Percentiles rank a stretch among this genome's conserved stretches.
phyloP scores from a whole-genome alignment of 2,329 filamentous ascomycete species.

The Hypoxylon sp. region DNA sequence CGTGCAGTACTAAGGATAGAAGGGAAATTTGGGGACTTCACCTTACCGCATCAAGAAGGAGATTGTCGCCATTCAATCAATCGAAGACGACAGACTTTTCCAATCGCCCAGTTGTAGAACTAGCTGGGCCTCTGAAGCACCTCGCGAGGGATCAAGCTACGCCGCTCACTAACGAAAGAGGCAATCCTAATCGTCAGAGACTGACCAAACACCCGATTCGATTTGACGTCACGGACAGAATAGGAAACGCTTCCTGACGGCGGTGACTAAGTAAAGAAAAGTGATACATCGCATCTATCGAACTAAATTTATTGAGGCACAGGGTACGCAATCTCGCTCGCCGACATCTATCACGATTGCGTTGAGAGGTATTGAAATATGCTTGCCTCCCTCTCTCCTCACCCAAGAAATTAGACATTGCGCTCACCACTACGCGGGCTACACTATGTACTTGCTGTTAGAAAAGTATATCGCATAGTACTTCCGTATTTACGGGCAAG shows the following conservation, averaged over 20 bases:
- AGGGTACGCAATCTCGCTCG: no score
- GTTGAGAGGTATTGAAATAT: background rate
- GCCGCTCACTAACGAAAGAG: constrained; percentile 33
- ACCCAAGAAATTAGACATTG: background rate
- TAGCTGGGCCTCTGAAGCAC: background rate
- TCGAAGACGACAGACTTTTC: constrained; percentile 26
- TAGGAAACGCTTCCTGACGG: constrained; percentile 7
- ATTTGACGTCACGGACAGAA: constrained; percentile 15
- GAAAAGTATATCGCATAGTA: constrained; percentile 2
- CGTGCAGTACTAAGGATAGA: constrained; percentile 18
- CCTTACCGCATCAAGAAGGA: constrained; percentile 8
- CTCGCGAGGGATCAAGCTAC: constrained; percentile 22
- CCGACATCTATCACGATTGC: no score
- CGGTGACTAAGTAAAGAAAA: constrained; percentile 10
- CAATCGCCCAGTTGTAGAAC: constrained; percentile 1
- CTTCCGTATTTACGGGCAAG: background rate
- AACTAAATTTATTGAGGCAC: background rate
- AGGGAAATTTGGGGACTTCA: background rate
- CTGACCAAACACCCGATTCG: constrained; percentile 12
- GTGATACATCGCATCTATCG: constrained; percentile 3
- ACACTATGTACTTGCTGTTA: background rate
- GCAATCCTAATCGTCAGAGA: constrained; percentile 14
- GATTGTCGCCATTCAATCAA: constrained; percentile 25
- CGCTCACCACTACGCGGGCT: background rate
- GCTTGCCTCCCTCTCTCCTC: background rate